Evolutionary conservation across 1,139 yeast genomes (phyloP), one percentile per base, ranked within the genome.

Genomic region (Scheffersomyces titani): DNA sequence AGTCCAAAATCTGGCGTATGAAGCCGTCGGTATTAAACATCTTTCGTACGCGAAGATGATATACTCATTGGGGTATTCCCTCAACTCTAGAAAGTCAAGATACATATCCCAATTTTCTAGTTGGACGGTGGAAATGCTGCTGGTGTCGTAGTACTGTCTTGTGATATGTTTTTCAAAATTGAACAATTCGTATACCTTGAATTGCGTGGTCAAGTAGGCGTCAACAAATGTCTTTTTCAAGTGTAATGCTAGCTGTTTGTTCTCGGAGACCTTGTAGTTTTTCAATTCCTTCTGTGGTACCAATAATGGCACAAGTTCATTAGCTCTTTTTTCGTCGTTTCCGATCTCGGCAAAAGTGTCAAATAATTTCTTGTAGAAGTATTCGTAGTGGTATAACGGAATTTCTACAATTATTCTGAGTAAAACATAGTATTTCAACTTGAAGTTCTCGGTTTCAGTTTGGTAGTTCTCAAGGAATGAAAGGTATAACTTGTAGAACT

Each of bases 331-430:
- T 72, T 73, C 18, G 69, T 68, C 13, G 74, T 54, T 54, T 73
- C 72, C 65, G 0, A 78, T 63, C 6, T 64, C 65, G 48, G 82
- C 82, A 9, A 86, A 68, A 16, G 78, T 70, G 11, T 70, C 68
- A 46, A 84, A 70, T 68, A 84, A 76, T 13, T 58, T 58, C 49
- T 64, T 63, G 70, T 81, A 87, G 65, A 86, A 87, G 57, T 83
- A 79, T 16, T 90, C 83, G 70, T 86, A 92, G 63, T 92, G 91
- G 70, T 92, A 92, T 44, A 89, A 63, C 0, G 98, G 98, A 2
- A 90, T 74, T 61, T 87, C 91, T 9, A 90, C 70, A 9, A 89
- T 74, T 50, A 87, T 78, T 55, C 92, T 76, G 47, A 92, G 72
- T 13, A 92, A 67, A 51, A 74, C 60, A 57, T 80, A 80, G 59